Conservation (phyloP, 768 basidiomycete species). For the Leccinum obscurum region DNA sequence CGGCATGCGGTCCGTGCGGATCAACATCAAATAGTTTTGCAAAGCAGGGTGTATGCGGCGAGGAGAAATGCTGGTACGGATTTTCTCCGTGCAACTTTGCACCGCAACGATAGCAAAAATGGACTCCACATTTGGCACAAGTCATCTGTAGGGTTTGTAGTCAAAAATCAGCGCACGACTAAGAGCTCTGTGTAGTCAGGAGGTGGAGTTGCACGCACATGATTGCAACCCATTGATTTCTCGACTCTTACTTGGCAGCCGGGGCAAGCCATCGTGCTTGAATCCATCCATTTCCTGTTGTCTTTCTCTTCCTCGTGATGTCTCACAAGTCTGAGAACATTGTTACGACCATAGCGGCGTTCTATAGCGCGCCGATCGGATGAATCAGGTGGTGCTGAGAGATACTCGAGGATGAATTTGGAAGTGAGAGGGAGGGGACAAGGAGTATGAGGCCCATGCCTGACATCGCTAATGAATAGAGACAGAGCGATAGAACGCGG, state of each 20-base stretch:
- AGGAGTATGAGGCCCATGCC: slow-evolving; percentile 79
- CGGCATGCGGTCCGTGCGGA: slow-evolving; percentile 25
- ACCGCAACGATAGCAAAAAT: slow-evolving; percentile 86
- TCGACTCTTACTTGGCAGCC: slow-evolving; percentile 73
- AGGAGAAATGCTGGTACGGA: slow-evolving; percentile 73
- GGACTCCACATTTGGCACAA: slow-evolving; percentile 68
- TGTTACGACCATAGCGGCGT: slow-evolving; percentile 59
- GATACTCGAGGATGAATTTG: slow-evolving; percentile 64
- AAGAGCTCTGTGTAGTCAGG: neutral
- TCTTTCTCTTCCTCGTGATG: slow-evolving; percentile 71
- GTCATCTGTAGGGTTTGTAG: slow-evolving; percentile 57
- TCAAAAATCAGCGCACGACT: neutral
- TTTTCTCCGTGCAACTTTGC: slow-evolving; percentile 43
- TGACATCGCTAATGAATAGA: slow-evolving; percentile 29
- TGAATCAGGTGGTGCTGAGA: slow-evolving; percentile 55
- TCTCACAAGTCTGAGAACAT: slow-evolving; percentile 58
- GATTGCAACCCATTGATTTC: slow-evolving; percentile 83
- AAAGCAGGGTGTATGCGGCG: slow-evolving; percentile 52
- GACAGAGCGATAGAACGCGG: neutral
- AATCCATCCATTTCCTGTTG: slow-evolving; percentile 71
- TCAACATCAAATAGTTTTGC: slow-evolving; percentile 62
- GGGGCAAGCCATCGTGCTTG: slow-evolving; percentile 70
- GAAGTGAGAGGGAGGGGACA: slow-evolving; percentile 73
- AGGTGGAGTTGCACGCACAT: slow-evolving; percentile 50
- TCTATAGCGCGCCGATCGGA: slow-evolving; percentile 54